A percentile compares a stretch with the other conserved stretches of the same genome.
Conservation (phyloP, 495 filamentous ascomycete species). For the Gamarada debralockiae region DNA sequence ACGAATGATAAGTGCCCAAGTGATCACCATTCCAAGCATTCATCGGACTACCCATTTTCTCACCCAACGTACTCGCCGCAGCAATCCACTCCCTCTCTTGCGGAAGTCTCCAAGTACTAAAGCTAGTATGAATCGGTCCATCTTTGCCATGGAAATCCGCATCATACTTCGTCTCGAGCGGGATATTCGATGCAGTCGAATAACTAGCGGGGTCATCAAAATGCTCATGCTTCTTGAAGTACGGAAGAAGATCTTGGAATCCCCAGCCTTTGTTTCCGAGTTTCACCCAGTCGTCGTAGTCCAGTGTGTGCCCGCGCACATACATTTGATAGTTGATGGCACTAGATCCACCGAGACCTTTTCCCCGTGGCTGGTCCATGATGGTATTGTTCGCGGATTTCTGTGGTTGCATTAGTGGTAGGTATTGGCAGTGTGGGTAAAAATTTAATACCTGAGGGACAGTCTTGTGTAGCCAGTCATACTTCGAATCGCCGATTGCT, state of each 20-base stretch:
- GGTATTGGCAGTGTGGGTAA: constrained; percentile 7
- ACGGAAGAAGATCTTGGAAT: constrained; percentile 40
- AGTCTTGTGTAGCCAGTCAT: constrained; percentile 59
- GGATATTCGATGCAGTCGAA: constrained; percentile 14
- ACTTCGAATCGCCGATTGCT: constrained; percentile 35
- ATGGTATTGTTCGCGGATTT: constrained; percentile 55
- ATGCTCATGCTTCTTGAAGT: constrained; percentile 52
- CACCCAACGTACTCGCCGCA: not conserved
- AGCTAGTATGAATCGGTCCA: constrained; percentile 43
- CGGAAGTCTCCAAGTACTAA: constrained; percentile 52
- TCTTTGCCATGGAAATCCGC: constrained; percentile 30
- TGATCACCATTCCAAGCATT: constrained; percentile 3
- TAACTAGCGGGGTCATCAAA: constrained; percentile 39
- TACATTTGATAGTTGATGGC: constrained; percentile 44
- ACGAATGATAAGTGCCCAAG: not conserved
- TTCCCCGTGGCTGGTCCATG: constrained; percentile 37
- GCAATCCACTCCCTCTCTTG: constrained; percentile 26
- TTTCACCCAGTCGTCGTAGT: constrained; percentile 36
- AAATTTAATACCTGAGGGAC: constrained; percentile 54
- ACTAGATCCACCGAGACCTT: constrained; percentile 47
- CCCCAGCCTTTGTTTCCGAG: constrained; percentile 31
- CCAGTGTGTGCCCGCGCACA: constrained; percentile 28
- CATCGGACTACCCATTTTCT: not conserved
- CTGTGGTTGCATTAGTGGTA: constrained; percentile 49
- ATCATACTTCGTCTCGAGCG: constrained; percentile 36